A percentile compares a stretch with the other conserved stretches of the same genome.
These are phyloP conservation scores for Pyrenula aspistea DNA, from an alignment of 495 filamentous ascomycete species.

Conservation along the genomic window DNA sequence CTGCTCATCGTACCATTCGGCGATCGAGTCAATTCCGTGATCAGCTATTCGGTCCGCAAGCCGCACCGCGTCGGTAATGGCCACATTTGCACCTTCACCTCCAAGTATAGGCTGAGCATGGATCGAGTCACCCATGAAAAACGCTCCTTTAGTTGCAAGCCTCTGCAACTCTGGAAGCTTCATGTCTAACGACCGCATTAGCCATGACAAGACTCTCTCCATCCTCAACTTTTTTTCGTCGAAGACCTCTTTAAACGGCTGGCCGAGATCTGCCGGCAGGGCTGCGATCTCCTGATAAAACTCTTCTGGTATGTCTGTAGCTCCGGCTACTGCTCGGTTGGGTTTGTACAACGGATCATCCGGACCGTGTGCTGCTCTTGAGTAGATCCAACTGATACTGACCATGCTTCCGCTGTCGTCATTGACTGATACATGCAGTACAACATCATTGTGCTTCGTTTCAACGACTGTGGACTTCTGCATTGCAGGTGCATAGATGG, in stretches of 20 bases:
- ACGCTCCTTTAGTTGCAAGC: constrained; percentile 11
- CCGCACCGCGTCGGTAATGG: constrained; percentile 36
- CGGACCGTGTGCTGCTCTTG: constrained; percentile 10
- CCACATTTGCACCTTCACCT: constrained; percentile 32
- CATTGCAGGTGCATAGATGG: constrained; percentile 6
- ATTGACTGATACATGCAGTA: constrained; percentile 19
- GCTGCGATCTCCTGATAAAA: constrained; percentile 20
- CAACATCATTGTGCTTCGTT: constrained; percentile 4
- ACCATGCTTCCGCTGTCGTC: constrained; percentile 2
- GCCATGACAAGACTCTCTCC: constrained; percentile 26
- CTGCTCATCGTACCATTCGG: neutral
- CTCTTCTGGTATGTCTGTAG: constrained; percentile 16
- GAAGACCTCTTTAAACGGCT: constrained; percentile 21
- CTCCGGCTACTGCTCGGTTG: constrained; percentile 7
- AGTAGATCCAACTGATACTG: constrained; percentile 17
- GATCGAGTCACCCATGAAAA: constrained; percentile 25
- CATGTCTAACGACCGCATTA: constrained; percentile 19
- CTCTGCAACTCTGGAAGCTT: constrained; percentile 6
- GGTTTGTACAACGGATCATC: constrained; percentile 20
- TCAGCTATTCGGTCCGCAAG: constrained; percentile 14
- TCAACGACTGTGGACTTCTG: constrained; percentile 7
- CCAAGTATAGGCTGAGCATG: constrained; percentile 28
- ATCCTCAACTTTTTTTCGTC: constrained; percentile 13
- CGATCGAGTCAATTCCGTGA: neutral
- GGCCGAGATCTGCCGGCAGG: constrained; percentile 4